phyloP scores from a whole-genome alignment of 1,284 basidiomycete genomes.

The Marasmius fiardii region DNA sequence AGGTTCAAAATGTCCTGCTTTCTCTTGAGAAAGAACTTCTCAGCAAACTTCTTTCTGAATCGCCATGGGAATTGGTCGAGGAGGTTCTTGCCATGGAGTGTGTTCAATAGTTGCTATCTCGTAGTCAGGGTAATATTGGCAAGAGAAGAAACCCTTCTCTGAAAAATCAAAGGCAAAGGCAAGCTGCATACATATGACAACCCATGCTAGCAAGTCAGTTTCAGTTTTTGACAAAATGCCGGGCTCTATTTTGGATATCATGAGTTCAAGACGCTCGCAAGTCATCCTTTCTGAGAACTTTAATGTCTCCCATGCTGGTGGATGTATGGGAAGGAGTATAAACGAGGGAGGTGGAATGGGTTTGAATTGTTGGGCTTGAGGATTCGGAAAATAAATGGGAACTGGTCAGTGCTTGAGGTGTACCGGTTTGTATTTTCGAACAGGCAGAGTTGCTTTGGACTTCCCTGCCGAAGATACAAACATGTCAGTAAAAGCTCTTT shows the following conservation, averaged over 20 bases:
- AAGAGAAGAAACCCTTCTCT: conserved; percentile 27
- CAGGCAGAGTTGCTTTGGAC: neutral
- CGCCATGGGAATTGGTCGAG: conserved; percentile 19
- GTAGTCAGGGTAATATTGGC: conserved; percentile 30
- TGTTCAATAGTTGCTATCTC: conserved; percentile 29
- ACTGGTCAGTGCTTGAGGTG: conserved; percentile 28
- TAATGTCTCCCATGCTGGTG: conserved; percentile 10
- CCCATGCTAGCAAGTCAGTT: too few species aligned
- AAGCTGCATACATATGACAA: conserved; percentile 17
- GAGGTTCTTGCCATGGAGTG: too few species aligned
- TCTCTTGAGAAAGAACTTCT: neutral
- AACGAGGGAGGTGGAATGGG: conserved; percentile 15
- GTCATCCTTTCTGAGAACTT: conserved; percentile 12
- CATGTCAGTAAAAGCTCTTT: neutral
- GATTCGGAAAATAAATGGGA: conserved; percentile 27
- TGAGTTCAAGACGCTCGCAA: conserved; percentile 13
- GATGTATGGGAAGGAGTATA: conserved; percentile 18
- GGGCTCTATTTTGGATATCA: conserved; percentile 14
- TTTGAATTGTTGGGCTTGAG: too few species aligned
- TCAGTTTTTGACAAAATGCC: conserved; percentile 16
- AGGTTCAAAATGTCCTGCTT: too few species aligned
- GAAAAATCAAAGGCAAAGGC: conserved; percentile 23
- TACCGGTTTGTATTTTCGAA: conserved; percentile 27
- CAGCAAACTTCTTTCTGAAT: neutral
- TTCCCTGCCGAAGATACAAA: neutral